Conservation (phyloP, 1,284 basidiomycete genomes). For the Microbotryum violaceum region DNA sequence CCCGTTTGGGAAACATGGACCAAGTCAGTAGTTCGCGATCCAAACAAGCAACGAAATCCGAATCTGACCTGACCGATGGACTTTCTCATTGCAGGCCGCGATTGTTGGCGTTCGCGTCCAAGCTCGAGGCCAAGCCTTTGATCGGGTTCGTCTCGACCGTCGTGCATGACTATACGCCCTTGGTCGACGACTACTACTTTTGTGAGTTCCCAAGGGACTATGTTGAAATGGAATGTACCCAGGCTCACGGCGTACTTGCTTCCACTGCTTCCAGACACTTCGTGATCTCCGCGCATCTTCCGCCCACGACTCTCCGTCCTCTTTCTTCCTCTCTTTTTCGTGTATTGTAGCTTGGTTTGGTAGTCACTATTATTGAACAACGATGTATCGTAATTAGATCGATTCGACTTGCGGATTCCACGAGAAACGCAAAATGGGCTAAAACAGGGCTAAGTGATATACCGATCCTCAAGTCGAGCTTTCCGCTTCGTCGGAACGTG, state of each 20-base stretch:
- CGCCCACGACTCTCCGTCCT: background rate
- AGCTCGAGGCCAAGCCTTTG: conserved; percentile 39
- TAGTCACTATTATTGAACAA: background rate
- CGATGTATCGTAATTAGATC: no score
- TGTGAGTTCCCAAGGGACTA: conserved; percentile 20
- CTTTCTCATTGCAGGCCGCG: conserved; percentile 34
- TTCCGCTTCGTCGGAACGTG: no score
- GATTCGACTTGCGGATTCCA: no score
- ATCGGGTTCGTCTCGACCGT: conserved; percentile 41
- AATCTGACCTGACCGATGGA: background rate
- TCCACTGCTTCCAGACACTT: background rate
- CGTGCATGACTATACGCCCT: conserved; percentile 42
- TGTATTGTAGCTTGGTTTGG: background rate
- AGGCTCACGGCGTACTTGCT: background rate
- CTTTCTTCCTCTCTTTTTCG: background rate
- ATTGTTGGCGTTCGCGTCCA: conserved; percentile 35
- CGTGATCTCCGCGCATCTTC: background rate
- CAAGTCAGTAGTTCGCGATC: conserved; percentile 24
- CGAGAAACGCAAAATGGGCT: no score
- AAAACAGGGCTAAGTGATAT: no score
- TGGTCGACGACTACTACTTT: conserved; percentile 45
- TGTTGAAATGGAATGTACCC: background rate
- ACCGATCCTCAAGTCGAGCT: no score
- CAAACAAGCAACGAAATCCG: background rate
- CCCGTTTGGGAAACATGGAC: conserved; percentile 44